Percentiles rank a stretch among this genome's conserved stretches.
phyloP scores from a whole-genome alignment of 2,329 filamentous ascomycete species.

The Penicillium aurantiogriseum region DNA sequence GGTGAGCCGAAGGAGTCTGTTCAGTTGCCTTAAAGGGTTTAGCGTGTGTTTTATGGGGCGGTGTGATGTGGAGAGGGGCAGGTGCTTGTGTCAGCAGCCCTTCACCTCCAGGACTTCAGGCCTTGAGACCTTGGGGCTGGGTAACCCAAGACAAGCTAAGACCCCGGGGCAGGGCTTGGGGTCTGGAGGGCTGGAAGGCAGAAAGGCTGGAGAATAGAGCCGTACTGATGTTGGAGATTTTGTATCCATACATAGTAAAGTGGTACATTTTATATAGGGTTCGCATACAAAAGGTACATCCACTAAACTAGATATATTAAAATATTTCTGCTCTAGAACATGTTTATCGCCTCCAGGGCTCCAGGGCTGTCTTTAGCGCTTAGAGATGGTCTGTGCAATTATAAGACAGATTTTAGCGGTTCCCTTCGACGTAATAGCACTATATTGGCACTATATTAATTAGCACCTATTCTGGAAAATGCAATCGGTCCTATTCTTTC shows the following conservation, averaged over 20 bases:
- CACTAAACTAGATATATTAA: not conserved
- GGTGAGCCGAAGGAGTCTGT: conserved; percentile 27
- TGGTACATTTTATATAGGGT: not conserved
- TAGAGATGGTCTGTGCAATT: not conserved
- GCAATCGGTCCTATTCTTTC: not conserved
- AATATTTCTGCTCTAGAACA: not conserved
- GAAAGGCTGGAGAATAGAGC: not conserved
- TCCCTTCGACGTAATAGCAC: not conserved
- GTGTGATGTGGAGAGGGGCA: conserved; percentile 31
- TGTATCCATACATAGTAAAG: not conserved
- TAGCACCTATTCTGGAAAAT: not conserved
- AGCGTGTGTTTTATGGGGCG: conserved; percentile 27
- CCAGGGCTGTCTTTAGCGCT: not conserved
- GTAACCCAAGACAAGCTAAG: not conserved
- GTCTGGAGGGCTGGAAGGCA: not conserved
- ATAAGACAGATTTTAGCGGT: not conserved
- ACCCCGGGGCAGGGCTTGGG: not conserved
- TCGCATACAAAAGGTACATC: not conserved
- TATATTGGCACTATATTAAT: not conserved
- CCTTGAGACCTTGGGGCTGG: not conserved
- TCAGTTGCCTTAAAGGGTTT: conserved; percentile 22
- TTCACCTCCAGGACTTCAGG: no score
- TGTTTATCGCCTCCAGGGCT: not conserved
- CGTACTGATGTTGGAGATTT: not conserved
- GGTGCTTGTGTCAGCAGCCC: not conserved